Percentiles rank a stretch among this genome's conserved stretches.
phyloP scores from a whole-genome alignment of 2,329 filamentous ascomycete species.

The Aspergillus japonicus region DNA sequence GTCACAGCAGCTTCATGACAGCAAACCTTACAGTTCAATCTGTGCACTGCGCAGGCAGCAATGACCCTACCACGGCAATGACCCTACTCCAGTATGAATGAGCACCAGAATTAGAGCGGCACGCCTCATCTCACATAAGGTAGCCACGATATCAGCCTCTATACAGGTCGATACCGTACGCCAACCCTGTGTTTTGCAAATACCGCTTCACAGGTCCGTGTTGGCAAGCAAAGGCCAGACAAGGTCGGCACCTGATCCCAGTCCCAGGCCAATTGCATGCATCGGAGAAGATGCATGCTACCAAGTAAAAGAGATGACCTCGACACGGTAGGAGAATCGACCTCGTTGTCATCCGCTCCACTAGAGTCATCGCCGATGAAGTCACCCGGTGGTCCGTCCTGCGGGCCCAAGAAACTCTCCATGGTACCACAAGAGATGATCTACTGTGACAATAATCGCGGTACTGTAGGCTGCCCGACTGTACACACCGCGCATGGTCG shows the following conservation, averaged over 20 bases:
- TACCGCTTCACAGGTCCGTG: background rate
- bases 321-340: background rate
- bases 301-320: background rate
- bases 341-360: background rate
- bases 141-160: too few species aligned
- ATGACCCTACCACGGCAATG: too few species aligned
- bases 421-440: background rate
- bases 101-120: too few species aligned
- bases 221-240: background rate
- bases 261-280: background rate
- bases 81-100: too few species aligned
- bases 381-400: background rate
- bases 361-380: background rate
- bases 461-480: background rate
- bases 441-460: background rate
- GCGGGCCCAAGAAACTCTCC: background rate
- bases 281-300: background rate
- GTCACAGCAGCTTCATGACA: too few species aligned
- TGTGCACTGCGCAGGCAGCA: too few species aligned
- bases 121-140: too few species aligned
- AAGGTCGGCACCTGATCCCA: background rate
- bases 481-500: background rate
- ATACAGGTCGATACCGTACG: background rate
- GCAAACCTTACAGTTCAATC: too few species aligned
- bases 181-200: background rate